Conservation (phyloP, 208 protist species). For the Acanthamoeba culbertsoni region DNA sequence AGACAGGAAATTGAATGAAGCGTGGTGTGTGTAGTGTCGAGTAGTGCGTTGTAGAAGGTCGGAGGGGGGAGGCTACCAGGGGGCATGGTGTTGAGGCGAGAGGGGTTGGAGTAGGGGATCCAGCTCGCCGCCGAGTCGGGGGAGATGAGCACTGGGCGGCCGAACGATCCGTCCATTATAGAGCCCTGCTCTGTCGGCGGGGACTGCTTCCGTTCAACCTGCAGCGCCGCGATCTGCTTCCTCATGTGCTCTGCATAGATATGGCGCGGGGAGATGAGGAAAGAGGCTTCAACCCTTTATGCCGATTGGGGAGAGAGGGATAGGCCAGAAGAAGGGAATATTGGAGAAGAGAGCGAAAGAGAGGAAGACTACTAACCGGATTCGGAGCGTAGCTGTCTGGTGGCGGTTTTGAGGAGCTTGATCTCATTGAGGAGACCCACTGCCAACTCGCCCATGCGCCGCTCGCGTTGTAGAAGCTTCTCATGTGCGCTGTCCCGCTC, state of each 20-base stretch:
- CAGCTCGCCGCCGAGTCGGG: neutral
- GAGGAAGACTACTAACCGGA: neutral
- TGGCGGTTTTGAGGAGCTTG: constrained; percentile 31
- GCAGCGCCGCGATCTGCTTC: neutral
- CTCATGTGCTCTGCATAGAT: neutral
- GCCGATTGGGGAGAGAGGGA: neutral
- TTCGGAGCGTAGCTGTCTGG: neutral
- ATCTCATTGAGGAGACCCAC: constrained; percentile 9
- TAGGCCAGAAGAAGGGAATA: neutral
- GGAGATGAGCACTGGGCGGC: neutral
- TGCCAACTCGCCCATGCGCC: neutral
- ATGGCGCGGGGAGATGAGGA: neutral
- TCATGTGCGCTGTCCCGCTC: neutral
- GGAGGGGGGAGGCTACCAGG: neutral
- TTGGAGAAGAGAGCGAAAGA: neutral
- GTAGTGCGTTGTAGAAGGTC: too few relatives aligned
- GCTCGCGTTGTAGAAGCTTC: neutral
- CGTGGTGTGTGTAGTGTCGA: too few relatives aligned
- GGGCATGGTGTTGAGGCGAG: neutral
- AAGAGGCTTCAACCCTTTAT: neutral
- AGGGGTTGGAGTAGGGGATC: constrained; percentile 28
- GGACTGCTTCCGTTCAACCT: constrained; percentile 11
- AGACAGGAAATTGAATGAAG: too few relatives aligned
- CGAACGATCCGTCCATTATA: neutral
- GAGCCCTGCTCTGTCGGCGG: neutral